Conservation (phyloP, 352 stramenopile genomes). For the Blastocystis sp. region DNA sequence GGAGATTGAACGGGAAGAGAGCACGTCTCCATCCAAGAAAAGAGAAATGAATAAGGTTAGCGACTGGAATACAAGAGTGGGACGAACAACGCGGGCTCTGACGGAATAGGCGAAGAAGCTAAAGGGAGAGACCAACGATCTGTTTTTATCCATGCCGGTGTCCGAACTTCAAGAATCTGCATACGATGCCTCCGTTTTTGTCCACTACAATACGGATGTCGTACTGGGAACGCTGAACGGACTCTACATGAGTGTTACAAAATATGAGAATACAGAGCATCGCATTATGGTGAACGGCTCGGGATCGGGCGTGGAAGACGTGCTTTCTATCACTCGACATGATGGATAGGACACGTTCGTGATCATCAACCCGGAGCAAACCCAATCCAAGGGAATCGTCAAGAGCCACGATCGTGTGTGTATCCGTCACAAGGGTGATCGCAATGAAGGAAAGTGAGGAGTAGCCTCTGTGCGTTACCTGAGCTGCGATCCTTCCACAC, state of each 20-base stretch:
- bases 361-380: conserved; percentile 39
- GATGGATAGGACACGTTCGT: conserved; percentile 47
- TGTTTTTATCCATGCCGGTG: too few relatives aligned
- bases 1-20: conserved; percentile 37
- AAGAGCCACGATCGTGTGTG: conserved; percentile 8
- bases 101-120: conserved; percentile 31
- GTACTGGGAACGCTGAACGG: conserved; percentile 23
- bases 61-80: conserved; percentile 45
- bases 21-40: conserved; percentile 36
- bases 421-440: conserved; percentile 52
- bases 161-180: conserved; percentile 44
- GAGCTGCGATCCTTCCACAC: not conserved
- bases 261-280: not conserved
- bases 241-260: conserved; percentile 46
- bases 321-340: not conserved
- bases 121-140: not conserved
- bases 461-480: conserved; percentile 40
- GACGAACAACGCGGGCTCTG: not conserved
- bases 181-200: conserved; percentile 39
- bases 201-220: conserved; percentile 39
- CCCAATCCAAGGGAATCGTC: not conserved
- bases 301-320: conserved; percentile 36
- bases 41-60: conserved; percentile 55
- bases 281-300: conserved; percentile 44
- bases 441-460: not conserved